Conservation (phyloP, 768 basidiomycete species). For the Boletus subparvulus region DNA sequence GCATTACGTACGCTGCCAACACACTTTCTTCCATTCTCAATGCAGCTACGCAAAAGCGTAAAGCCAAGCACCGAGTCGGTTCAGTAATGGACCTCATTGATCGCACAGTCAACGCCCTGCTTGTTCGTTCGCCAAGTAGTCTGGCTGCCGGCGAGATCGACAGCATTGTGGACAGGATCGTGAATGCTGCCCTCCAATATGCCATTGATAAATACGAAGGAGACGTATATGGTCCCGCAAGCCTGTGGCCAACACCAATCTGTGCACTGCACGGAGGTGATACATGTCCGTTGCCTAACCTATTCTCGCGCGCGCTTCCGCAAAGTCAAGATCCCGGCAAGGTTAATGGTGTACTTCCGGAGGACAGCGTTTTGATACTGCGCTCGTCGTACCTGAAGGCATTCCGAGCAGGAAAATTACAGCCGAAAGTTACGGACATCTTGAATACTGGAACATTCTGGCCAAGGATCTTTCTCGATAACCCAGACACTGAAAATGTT, state of each 20-base stretch:
- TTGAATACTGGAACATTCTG: slow-evolving; percentile 65
- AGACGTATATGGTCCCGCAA: slow-evolving; percentile 34
- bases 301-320: slow-evolving; percentile 46
- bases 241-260: slow-evolving; percentile 54
- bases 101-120: slow-evolving; percentile 58
- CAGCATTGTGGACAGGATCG: slow-evolving; percentile 62
- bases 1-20: slow-evolving; percentile 63
- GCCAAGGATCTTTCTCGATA: slow-evolving; percentile 74
- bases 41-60: slow-evolving; percentile 46
- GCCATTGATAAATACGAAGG: slow-evolving; percentile 63
- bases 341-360: slow-evolving; percentile 1
- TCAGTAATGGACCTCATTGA: slow-evolving; percentile 80
- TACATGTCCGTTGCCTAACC: slow-evolving; percentile 52
- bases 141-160: slow-evolving; percentile 66
- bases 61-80: slow-evolving; percentile 54
- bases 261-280: slow-evolving; percentile 64
- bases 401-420: slow-evolving; percentile 58
- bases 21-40: slow-evolving; percentile 57
- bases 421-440: slow-evolving; percentile 57
- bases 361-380: slow-evolving; percentile 29
- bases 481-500: slow-evolving; percentile 72
- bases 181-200: slow-evolving; percentile 74
- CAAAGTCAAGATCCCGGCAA: slow-evolving; percentile 24
- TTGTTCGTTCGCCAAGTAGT: slow-evolving; percentile 46
- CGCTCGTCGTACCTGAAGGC: slow-evolving; percentile 57